These are phyloP conservation scores for Heteromeles arbutifolia DNA, from an alignment of 306 rosid genomes.

Conservation along the genomic window DNA sequence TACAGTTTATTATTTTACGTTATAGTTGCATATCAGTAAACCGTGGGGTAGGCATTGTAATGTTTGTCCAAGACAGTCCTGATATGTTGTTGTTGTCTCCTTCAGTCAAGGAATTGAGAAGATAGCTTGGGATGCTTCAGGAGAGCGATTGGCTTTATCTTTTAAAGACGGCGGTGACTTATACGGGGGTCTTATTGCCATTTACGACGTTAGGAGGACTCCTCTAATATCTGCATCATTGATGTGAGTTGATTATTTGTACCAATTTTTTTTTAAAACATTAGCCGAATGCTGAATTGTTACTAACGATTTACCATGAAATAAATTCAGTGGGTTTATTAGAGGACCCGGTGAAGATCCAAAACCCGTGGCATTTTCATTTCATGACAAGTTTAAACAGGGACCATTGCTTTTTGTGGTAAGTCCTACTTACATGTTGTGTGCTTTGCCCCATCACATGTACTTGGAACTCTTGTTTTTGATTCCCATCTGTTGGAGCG, in stretches of 20 bases:
- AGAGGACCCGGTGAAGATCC: slow-evolving; percentile 95
- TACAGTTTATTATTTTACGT: not conserved
- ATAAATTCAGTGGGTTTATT: slow-evolving; percentile 68
- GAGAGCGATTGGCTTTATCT: slow-evolving; percentile 89
- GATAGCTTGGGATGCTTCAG: slow-evolving; percentile 95
- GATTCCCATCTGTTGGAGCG: not conserved
- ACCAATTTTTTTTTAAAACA: not conserved
- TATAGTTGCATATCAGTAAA: not conserved
- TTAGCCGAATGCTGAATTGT: slow-evolving; percentile 8
- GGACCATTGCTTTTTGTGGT: slow-evolving; percentile 96
- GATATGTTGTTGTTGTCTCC: slow-evolving; percentile 16
- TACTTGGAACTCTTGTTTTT: not conserved
- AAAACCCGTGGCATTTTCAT: slow-evolving; percentile 69
- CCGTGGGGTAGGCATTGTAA: not conserved
- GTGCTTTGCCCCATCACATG: not conserved
- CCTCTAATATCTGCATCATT: slow-evolving; percentile 73
- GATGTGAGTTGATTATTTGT: slow-evolving; percentile 55
- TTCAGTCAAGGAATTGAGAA: slow-evolving; percentile 81
- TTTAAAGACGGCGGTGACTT: slow-evolving; percentile 69
- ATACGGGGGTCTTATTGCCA: slow-evolving; percentile 73
- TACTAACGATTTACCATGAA: slow-evolving; percentile 3
- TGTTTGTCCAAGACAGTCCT: not conserved
- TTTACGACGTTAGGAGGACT: slow-evolving; percentile 74
- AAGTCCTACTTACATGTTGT: slow-evolving; percentile 16
- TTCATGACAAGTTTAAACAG: slow-evolving; percentile 78